These are phyloP conservation scores for Aspergillus diversus DNA, from an alignment of 495 filamentous ascomycete species.

Conservation along the genomic window DNA sequence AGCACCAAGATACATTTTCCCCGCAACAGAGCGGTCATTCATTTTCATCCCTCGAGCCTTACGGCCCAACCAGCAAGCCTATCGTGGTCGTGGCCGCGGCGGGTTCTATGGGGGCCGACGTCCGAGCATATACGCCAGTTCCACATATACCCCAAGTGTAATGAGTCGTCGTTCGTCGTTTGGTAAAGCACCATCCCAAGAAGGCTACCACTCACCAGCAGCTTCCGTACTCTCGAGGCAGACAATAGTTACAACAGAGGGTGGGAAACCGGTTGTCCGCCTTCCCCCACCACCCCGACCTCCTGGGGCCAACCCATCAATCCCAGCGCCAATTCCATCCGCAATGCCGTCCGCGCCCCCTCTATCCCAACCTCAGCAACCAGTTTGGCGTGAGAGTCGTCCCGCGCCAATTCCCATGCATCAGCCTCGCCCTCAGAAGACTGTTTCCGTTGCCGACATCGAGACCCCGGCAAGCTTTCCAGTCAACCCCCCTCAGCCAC, in stretches of 20 bases:
- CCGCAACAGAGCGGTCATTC: conserved; percentile 85
- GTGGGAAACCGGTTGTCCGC: conserved; percentile 77
- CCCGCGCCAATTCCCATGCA: conserved; percentile 83
- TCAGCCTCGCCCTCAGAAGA: conserved; percentile 92
- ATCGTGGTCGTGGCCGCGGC: conserved; percentile 68
- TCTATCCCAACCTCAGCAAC: conserved; percentile 63
- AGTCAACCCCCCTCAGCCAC: conserved; percentile 72
- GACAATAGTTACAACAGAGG: conserved; percentile 59
- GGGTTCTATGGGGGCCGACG: conserved; percentile 73
- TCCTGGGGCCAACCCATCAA: conserved; percentile 35
- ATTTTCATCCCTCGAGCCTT: conserved; percentile 96
- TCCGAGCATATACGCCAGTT: conserved; percentile 79
- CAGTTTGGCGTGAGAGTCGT: conserved; percentile 77
- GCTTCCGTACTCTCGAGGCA: conserved; percentile 75
- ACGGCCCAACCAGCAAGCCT: conserved; percentile 86
- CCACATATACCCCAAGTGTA: conserved; percentile 87
- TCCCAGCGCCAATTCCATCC: conserved; percentile 22
- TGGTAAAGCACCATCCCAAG: conserved; percentile 72
- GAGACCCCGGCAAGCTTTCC: conserved; percentile 77
- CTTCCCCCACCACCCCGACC: conserved; percentile 69
- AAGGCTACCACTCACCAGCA: conserved; percentile 74
- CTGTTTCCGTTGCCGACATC: conserved; percentile 92
- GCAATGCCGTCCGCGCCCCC: conserved; percentile 22
- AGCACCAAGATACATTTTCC: conserved; percentile 84
- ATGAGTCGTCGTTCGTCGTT: conserved; percentile 92